These are phyloP conservation scores for Cercospora sp. DNA, from an alignment of 2,329 filamentous ascomycete genomes.

Conservation along the genomic window DNA sequence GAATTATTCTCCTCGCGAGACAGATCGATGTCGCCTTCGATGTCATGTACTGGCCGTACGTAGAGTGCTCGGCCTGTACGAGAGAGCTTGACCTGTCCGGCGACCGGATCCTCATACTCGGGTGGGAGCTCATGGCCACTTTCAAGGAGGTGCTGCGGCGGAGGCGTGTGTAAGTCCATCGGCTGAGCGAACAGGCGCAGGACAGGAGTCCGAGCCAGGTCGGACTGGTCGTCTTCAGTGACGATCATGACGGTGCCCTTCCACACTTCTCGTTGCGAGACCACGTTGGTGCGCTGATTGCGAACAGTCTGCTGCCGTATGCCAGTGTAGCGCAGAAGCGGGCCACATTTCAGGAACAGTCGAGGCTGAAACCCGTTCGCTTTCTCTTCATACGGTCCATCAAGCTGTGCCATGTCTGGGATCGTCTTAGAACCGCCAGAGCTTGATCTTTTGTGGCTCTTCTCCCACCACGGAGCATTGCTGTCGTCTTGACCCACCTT, in stretches of 20 bases:
- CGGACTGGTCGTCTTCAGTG: conserved; percentile 78
- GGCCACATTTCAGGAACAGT: conserved; percentile 85
- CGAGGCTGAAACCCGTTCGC: conserved; percentile 75
- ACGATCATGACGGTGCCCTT: conserved; percentile 95
- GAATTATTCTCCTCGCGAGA: conserved; percentile 77
- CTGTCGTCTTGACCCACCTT: conserved; percentile 13
- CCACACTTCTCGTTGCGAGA: conserved; percentile 75
- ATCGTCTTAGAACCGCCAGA: conserved; percentile 32
- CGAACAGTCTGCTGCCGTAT: conserved; percentile 61
- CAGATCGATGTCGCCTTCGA: conserved; percentile 75
- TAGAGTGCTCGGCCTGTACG: conserved; percentile 83
- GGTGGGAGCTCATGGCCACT: conserved; percentile 62
- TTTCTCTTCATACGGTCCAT: conserved; percentile 65
- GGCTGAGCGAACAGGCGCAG: conserved; percentile 85
- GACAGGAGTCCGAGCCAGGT: conserved; percentile 74
- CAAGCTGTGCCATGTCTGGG: conserved; percentile 53
- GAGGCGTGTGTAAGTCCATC: conserved; percentile 76
- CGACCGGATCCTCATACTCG: conserved; percentile 86
- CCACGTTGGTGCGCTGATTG: conserved; percentile 38
- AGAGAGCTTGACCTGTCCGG: conserved; percentile 81
- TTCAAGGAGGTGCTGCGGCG: conserved; percentile 68
- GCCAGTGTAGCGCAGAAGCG: conserved; percentile 85
- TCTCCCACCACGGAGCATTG: conserved; percentile 72
- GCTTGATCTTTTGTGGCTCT: conserved; percentile 29
- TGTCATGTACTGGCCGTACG: conserved; percentile 82